Base-by-base conservation (phyloP, 2,329 filamentous ascomycete genomes). In the Teratosphaeria gauchensis region DNA sequence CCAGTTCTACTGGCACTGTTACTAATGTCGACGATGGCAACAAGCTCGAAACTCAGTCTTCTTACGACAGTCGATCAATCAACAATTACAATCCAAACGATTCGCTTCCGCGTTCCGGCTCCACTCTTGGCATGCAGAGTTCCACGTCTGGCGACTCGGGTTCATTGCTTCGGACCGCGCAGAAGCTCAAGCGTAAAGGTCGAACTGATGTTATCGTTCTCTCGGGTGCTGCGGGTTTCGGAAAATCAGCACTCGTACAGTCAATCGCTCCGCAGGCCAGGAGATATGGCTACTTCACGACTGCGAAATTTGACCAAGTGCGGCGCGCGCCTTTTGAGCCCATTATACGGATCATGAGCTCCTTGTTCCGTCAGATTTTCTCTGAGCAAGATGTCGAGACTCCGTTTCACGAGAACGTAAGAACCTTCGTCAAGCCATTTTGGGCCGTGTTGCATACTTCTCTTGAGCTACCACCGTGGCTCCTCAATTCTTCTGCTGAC, bases 391-490 rank as follows among this genome's bases (percentile, higher is more conserved):
- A 86, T 68, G 80, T 86, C 16, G 78, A 74, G 9, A 84, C 82
- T 1, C 78, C 82, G 0, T 86, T 85, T 60, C 84, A 86, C 64
- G 78, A 83, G 59, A 80, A 77, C 61, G 73, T 86, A 12, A 75
- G 84, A 21, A 73, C 74, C 14, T 80, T 80, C 52, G 74, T 86
- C 4, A 77, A 77, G 53, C 81, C 82, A 9, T 78, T 84, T 61
- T 86, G 84, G 84, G 69, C 75, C 31, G 75, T 80, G 5, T 72
- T 86, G 31, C 80, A 83, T 63, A 74, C 72, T 30, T 81, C 83
- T 55, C 71, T 86, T n/a, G 82, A 83, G 59, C 74, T 86, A 2
- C 84, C 84, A 0, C 86, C 92, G 66, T 95, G 92, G 73, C 70
- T 81, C 24, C 65, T 80, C 8, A 71, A 66, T 6, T 61, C 32